Percentiles rank a stretch among this genome's conserved stretches.
phyloP scores from a whole-genome alignment of 306 rosid genomes.

The Pachyrhizus erosus region DNA sequence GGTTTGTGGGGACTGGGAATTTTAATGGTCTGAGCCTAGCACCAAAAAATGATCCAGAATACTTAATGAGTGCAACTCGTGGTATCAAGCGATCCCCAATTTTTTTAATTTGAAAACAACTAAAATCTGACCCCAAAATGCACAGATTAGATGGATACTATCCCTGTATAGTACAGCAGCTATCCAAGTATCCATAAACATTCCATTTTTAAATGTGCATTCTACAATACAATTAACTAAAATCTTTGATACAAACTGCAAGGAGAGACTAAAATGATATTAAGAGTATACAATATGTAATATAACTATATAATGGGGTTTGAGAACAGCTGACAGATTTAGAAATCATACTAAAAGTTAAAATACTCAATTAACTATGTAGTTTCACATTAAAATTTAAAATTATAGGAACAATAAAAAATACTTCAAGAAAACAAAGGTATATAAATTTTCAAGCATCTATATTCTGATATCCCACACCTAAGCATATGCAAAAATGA shows the following conservation, averaged over 20 bases:
- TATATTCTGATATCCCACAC: not conserved
- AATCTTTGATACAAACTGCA: conserved; percentile 1
- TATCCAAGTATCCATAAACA: conserved; percentile 23
- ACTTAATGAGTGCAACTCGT: not conserved
- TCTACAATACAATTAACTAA: conserved; percentile 19
- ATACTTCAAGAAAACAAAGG: conserved; percentile 14
- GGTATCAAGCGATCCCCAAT: not conserved
- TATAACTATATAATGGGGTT: no score
- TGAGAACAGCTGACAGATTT: not conserved
- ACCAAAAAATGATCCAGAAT: conserved; percentile 1
- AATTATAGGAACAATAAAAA: not conserved
- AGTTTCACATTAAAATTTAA: not conserved
- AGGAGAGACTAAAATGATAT: not conserved
- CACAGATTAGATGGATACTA: not conserved
- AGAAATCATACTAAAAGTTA: not conserved
- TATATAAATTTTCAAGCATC: not conserved
- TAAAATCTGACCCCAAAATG: not conserved
- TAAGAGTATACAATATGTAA: not conserved
- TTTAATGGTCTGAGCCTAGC: conserved; percentile 6
- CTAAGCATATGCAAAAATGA: conserved; percentile 5
- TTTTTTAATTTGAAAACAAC: not conserved
- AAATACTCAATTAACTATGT: not conserved
- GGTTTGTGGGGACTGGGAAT: not conserved
- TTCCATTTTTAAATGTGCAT: not conserved
- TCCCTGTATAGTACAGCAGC: not conserved